Evolutionary conservation across 2,329 filamentous ascomycete genomes (phyloP), one percentile per base, ranked within the genome.

Genomic region (Raffaelea arxii): DNA sequence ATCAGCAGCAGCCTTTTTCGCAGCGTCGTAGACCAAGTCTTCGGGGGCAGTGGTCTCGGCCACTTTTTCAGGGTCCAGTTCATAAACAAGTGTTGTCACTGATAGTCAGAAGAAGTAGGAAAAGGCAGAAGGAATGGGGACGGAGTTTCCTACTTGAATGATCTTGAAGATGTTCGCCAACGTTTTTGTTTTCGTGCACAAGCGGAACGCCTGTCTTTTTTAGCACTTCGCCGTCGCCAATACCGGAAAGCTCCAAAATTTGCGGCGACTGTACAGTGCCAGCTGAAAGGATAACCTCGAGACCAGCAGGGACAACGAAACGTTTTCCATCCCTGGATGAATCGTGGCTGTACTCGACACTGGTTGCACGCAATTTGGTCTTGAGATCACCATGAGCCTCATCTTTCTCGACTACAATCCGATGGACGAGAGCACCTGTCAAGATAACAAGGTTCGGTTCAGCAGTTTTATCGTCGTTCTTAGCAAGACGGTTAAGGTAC

Each of bases 91-190:
- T 23, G 37, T 19, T 14, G 37, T 39, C 37, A 39, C 37, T 39
- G 19, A 19, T 39, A 11, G 6, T 39, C 5, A 39, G 37, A 39
- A 4, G 18, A 21, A 6, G 23, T n/a, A n/a, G n/a, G n/a, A n/a
- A n/a, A n/a, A n/a, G n/a, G n/a, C 21, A 39, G 59, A 32, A 32
- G 27, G 16, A 32, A 32, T 32, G 16, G 16, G 10, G 10, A 55
- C 57, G n/a, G n/a, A n/a, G n/a, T n/a, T n/a, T n/a, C n/a, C 6
- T 59, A 59, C 62, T 62, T 18, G 60, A 56, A 45, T 74, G 69
- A 50, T 74, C 69, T 49, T 71, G 68, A 48, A 72, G 60, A 46
- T 70, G 62, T 47, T 65, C 60, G 18, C 71, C 70, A 2, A 74
- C 69, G 43, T 65, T 62, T 14, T 65, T 59, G 40, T 70, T 64